These are phyloP conservation scores for Vigna hirtella DNA, from an alignment of 306 rosid species.

Conservation along the genomic window DNA sequence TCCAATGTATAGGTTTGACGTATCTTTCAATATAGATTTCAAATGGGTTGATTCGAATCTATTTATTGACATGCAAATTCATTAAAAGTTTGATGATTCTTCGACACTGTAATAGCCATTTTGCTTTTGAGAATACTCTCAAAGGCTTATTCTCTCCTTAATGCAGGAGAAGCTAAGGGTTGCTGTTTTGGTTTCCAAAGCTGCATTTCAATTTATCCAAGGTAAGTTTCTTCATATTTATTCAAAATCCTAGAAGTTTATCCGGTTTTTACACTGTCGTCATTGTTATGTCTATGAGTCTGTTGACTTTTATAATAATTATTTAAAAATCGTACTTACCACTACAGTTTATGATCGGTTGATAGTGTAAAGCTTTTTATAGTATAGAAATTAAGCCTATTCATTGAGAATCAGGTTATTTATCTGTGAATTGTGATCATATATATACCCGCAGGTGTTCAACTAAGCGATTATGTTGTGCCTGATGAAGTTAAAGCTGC, in stretches of 20 bases:
- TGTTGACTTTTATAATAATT: neutral
- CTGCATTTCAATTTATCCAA: constrained; percentile 87
- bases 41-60: neutral
- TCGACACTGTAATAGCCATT: neutral
- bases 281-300: neutral
- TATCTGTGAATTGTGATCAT: constrained; percentile 33
- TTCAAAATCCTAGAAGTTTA: neutral
- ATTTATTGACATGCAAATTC: neutral
- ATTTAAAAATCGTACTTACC: neutral
- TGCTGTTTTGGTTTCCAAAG: constrained; percentile 95
- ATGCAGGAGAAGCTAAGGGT: constrained; percentile 87
- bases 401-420: constrained; percentile 22
- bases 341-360: neutral
- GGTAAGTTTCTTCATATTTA: constrained; percentile 52
- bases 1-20: neutral
- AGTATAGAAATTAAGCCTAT: neutral
- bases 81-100: neutral
- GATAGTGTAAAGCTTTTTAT: neutral
- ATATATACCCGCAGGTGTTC: constrained; percentile 62
- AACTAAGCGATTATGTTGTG: constrained; percentile 69
- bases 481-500: constrained; percentile 80
- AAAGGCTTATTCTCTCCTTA: constrained; percentile 24
- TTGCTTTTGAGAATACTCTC: constrained; percentile 22
- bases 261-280: neutral
- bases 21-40: constrained; percentile 1